A percentile compares a stretch with the other conserved stretches of the same genome.
These are phyloP conservation scores for Vigna angularis DNA, from an alignment of 306 rosid genomes.

Conservation along the genomic window DNA sequence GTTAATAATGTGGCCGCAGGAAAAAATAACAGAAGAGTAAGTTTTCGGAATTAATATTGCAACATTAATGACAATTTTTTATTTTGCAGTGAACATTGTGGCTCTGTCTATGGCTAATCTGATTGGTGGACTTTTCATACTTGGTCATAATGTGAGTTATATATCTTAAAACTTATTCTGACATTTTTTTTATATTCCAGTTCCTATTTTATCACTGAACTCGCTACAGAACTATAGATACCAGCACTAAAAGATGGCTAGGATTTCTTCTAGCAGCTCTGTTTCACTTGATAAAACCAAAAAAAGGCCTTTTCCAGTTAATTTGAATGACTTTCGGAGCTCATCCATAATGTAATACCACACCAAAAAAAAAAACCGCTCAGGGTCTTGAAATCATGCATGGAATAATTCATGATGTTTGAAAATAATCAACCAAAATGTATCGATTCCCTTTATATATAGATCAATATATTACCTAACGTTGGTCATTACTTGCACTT, in stretches of 20 bases:
- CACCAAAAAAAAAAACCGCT: no score
- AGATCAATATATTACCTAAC: background rate
- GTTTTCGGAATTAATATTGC: background rate
- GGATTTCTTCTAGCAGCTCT: no score
- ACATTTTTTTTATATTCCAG: background rate
- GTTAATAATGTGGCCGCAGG: background rate
- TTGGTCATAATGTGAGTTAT: constrained; percentile 73
- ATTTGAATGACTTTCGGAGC: no score
- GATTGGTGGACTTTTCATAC: constrained; percentile 75
- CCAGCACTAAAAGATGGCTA: no score
- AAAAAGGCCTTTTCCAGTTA: no score
- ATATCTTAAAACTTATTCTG: background rate
- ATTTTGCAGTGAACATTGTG: constrained; percentile 70
- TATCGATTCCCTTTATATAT: background rate
- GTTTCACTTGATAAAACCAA: no score
- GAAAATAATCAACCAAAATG: background rate
- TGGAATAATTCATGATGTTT: no score
- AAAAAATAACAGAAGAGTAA: background rate
- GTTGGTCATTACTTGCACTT: background rate
- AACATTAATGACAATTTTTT: background rate
- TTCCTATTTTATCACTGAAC: background rate
- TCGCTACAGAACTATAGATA: no score
- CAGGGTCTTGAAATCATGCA: no score
- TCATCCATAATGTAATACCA: no score
- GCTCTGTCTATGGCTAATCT: constrained; percentile 81